Percentiles rank a stretch among this genome's conserved stretches.
Conservation (phyloP, 2,329 filamentous ascomycete species). For the Hymenoscyphus fructigenus region DNA sequence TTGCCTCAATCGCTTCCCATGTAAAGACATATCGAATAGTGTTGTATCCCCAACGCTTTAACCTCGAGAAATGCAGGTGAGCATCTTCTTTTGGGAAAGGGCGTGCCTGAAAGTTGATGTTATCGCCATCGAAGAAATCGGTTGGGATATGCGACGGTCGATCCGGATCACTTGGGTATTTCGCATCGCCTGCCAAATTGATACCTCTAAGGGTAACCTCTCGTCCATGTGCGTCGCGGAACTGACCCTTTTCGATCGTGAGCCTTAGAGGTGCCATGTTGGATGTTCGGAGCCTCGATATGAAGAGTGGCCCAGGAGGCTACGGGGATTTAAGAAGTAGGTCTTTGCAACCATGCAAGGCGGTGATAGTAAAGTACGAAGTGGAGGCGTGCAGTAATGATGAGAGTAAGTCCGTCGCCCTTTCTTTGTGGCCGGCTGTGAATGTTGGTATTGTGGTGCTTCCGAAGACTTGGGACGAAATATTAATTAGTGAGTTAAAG, state of each 20-base stretch:
- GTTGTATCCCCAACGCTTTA: constrained; percentile 92
- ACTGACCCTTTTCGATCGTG: constrained; percentile 79
- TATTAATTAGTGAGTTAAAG: too few species aligned
- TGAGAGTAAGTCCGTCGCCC: not conserved
- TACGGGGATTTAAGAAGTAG: not conserved
- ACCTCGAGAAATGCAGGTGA: constrained; percentile 77
- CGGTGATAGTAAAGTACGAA: not conserved
- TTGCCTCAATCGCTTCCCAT: constrained; percentile 97
- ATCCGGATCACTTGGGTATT: constrained; percentile 79
- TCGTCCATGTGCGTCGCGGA: constrained; percentile 77
- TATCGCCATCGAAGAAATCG: constrained; percentile 89
- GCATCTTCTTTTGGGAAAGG: constrained; percentile 85
- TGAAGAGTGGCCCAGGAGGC: not conserved
- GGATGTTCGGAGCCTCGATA: too few species aligned
- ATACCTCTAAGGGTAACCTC: constrained; percentile 90
- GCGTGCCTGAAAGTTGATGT: constrained; percentile 81
- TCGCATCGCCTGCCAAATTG: constrained; percentile 88
- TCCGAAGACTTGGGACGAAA: too few species aligned
- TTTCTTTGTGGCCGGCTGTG: too few species aligned
- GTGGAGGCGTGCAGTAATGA: not conserved
- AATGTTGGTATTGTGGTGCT: too few species aligned
- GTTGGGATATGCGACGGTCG: constrained; percentile 75
- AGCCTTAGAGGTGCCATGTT: constrained; percentile 74
- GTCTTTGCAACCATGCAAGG: not conserved
- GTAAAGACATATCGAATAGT: constrained; percentile 96